phyloP scores from a whole-genome alignment of 169 alveolate genomes.

The Plasmodium cynomolgi region DNA sequence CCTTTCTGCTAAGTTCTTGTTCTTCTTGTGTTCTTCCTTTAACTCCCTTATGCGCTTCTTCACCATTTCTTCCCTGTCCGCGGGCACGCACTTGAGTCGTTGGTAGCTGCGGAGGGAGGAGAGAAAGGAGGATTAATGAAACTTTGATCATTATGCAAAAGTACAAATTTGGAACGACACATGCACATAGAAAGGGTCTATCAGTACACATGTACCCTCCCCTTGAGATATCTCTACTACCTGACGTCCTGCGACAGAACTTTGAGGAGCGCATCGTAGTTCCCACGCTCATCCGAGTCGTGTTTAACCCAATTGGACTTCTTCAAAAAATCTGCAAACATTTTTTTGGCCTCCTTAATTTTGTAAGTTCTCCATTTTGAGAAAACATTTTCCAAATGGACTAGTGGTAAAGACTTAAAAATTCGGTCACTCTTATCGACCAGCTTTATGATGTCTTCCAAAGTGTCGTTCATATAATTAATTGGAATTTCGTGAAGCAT shows the following conservation, averaged over 20 bases:
- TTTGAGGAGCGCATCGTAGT: not conserved
- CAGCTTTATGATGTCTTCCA: slow-evolving; percentile 12
- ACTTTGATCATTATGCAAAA: not conserved
- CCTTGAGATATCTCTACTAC: not conserved
- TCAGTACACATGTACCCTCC: not conserved
- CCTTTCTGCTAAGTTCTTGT: slow-evolving; percentile 71
- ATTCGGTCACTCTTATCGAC: slow-evolving; percentile 17
- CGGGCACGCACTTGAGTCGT: slow-evolving; percentile 75
- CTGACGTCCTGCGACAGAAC: slow-evolving; percentile 26
- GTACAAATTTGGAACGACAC: not conserved
- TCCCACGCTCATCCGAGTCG: slow-evolving; percentile 11
- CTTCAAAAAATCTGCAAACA: slow-evolving; percentile 13
- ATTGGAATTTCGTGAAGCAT: slow-evolving; percentile 9
- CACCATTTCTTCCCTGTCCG: slow-evolving; percentile 77
- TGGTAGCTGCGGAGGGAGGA: slow-evolving; percentile 64
- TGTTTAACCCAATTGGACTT: slow-evolving; percentile 49
- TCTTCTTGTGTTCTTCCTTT: slow-evolving; percentile 20
- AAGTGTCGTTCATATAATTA: slow-evolving; percentile 20
- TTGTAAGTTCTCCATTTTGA: slow-evolving; percentile 25
- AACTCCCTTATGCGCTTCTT: slow-evolving; percentile 73
- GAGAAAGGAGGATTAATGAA: not conserved
- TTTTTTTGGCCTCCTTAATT: slow-evolving; percentile 46
- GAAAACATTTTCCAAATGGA: slow-evolving; percentile 6
- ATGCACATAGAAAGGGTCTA: not conserved
- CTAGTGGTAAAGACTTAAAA: not conserved